Evolutionary conservation across 78 protist genomes (phyloP).

Genomic region (Emiliania huxleyi): DNA sequence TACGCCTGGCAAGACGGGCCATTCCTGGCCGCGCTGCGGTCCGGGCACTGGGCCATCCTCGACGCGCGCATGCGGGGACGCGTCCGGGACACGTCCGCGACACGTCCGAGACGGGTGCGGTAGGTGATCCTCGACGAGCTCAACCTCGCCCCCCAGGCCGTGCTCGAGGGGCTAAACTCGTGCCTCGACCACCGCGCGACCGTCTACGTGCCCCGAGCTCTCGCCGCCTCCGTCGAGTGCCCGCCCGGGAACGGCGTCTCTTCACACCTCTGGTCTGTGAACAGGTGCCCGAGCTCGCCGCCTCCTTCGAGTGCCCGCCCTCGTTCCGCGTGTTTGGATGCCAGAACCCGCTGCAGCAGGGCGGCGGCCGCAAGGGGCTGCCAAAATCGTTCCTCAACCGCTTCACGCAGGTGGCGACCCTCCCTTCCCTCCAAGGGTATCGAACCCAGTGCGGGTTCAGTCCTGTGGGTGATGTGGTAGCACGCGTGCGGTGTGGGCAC

Average conservation of each 20-base stretch:
- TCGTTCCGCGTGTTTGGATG: constrained; percentile 90
- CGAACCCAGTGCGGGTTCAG: no score
- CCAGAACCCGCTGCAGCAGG: constrained; percentile 96
- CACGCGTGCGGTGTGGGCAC: no score
- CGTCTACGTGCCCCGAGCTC: constrained; percentile 95
- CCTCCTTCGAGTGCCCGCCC: constrained; percentile 71
- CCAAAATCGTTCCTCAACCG: constrained; percentile 98
- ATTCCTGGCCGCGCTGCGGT: constrained; percentile 71
- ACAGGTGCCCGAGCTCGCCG: constrained; percentile 96
- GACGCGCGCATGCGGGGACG: constrained; percentile 99
- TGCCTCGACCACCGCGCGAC: constrained; percentile 90
- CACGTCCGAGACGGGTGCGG: no score
- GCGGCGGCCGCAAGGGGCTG: constrained; percentile 96
- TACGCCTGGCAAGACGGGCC: constrained; percentile 58
- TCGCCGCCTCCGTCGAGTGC: constrained; percentile 73
- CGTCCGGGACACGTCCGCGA: no score
- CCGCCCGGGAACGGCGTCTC: constrained; percentile 82
- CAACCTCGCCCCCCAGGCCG: constrained; percentile 98
- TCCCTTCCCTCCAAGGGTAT: no score
- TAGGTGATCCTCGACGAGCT: constrained; percentile 99
- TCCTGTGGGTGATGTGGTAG: no score
- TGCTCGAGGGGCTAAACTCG: constrained; percentile 99
- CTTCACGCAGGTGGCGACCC: constrained; percentile 92
- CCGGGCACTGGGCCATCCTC: constrained; percentile 96
- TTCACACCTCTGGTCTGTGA: no score